Conservation (phyloP, 768 basidiomycete species). For the Lentinula sp. region DNA sequence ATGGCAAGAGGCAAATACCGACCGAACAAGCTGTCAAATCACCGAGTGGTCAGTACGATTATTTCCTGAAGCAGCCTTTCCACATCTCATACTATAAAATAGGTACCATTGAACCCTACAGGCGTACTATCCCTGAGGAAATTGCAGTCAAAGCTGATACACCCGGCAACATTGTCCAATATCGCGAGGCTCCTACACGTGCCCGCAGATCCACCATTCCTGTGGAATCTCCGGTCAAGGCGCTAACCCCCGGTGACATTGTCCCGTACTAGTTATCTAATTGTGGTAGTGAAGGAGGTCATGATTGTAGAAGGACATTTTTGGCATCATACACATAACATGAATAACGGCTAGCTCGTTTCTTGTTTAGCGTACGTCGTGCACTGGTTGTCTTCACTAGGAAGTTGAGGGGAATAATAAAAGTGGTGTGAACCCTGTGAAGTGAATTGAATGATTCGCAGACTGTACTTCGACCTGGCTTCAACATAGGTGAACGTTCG, state of each 20-base stretch:
- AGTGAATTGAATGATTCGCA: too few species aligned
- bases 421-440: neutral
- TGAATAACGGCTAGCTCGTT: slow-evolving; percentile 1
- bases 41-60: neutral
- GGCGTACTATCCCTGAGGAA: neutral
- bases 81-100: slow-evolving; percentile 13
- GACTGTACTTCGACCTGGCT: too few species aligned
- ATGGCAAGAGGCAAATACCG: slow-evolving; percentile 9
- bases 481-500: too few species aligned
- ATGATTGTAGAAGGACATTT: slow-evolving; percentile 9
- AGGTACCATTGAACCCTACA: slow-evolving; percentile 22
- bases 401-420: neutral
- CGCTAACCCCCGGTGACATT: slow-evolving; percentile 3
- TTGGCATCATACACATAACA: neutral
- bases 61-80: slow-evolving; percentile 11
- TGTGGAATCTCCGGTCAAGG: slow-evolving; percentile 1
- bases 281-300: neutral
- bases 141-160: neutral
- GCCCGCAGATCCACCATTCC: neutral
- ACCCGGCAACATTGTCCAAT: slow-evolving; percentile 6
- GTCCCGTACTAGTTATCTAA: slow-evolving; percentile 6
- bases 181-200: neutral
- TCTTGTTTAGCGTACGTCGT: neutral
- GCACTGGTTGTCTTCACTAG: slow-evolving; percentile 6
- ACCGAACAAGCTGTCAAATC: neutral